phyloP scores from a whole-genome alignment of 2,329 filamentous ascomycete species.

The Rutstroemia sp. region DNA sequence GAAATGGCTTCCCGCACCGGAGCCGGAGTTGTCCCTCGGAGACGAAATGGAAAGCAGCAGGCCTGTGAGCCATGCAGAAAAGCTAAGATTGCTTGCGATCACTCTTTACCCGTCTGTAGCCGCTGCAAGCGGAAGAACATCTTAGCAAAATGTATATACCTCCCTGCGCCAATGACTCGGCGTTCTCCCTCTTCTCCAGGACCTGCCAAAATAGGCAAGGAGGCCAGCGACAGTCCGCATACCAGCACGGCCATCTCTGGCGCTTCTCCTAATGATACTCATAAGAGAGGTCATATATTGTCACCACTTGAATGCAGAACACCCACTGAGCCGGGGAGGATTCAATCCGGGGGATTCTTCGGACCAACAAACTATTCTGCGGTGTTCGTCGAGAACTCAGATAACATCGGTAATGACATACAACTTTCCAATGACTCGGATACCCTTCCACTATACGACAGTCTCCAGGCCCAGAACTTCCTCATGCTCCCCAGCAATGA shows the following conservation, averaged over 20 bases:
- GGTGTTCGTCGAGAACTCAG: slow-evolving; percentile 25
- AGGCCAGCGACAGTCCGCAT: not conserved
- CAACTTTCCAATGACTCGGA: slow-evolving; percentile 23
- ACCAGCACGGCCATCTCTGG: not conserved
- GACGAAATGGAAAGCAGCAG: slow-evolving; percentile 26
- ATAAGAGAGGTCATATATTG: not conserved
- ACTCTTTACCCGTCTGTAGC: slow-evolving; percentile 21
- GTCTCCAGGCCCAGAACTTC: slow-evolving; percentile 24
- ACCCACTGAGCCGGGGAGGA: not conserved
- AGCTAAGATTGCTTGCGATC: slow-evolving; percentile 27
- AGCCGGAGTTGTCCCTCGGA: slow-evolving; percentile 10
- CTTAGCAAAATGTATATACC: slow-evolving; percentile 21
- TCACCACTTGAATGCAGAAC: not conserved
- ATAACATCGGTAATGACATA: slow-evolving; percentile 22
- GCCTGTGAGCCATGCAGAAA: slow-evolving; percentile 22
- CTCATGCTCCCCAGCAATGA: slow-evolving; percentile 22
- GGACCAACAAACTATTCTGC: slow-evolving; percentile 28
- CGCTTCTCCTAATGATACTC: not conserved
- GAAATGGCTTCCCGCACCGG: too few relatives aligned
- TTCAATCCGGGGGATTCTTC: slow-evolving; percentile 16
- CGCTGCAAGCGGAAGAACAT: slow-evolving; percentile 23
- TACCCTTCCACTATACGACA: slow-evolving; percentile 15
- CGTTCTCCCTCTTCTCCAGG: not conserved
- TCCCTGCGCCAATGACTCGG: slow-evolving; percentile 25
- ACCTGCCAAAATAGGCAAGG: not conserved